phyloP scores from a whole-genome alignment of 495 filamentous ascomycete species.

The Tuber magnatum region DNA sequence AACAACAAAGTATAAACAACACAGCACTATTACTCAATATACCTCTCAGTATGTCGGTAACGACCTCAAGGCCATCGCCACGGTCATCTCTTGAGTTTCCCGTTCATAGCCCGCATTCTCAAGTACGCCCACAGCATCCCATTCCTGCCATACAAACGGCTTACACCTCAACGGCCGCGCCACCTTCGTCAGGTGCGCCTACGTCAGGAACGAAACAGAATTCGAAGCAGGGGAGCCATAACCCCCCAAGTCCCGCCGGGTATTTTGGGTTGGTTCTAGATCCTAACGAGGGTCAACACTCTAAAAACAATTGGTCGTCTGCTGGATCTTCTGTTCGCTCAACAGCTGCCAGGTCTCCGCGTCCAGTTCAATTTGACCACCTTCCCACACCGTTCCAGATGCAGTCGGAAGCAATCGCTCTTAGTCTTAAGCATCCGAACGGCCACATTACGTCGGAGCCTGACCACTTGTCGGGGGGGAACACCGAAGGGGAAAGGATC shows the following conservation, averaged over 20 bases:
- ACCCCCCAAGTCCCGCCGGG: conserved; percentile 24
- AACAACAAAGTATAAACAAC: background rate
- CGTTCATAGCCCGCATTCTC: conserved; percentile 27
- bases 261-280: conserved; percentile 75
- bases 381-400: conserved; percentile 70
- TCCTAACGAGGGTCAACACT: conserved; percentile 54
- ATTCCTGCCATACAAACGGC: conserved; percentile 23
- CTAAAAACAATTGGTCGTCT: conserved; percentile 65
- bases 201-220: conserved; percentile 11
- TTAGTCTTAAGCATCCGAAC: conserved; percentile 49
- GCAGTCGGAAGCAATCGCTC: conserved; percentile 58
- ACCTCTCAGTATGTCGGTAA: conserved; percentile 29
- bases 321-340: conserved; percentile 61
- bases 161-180: conserved; percentile 17
- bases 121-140: conserved; percentile 27
- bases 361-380: conserved; percentile 59
- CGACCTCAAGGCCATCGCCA: conserved; percentile 31
- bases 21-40: conserved; percentile 2
- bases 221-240: conserved; percentile 24
- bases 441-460: conserved; percentile 39
- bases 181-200: conserved; percentile 16
- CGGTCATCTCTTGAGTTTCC: conserved; percentile 34
- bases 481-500: conserved; percentile 25
- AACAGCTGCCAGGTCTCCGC: conserved; percentile 60
- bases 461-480: conserved; percentile 44